Conservation (phyloP, 2,329 filamentous ascomycete species). For the Fusarium sp. region DNA sequence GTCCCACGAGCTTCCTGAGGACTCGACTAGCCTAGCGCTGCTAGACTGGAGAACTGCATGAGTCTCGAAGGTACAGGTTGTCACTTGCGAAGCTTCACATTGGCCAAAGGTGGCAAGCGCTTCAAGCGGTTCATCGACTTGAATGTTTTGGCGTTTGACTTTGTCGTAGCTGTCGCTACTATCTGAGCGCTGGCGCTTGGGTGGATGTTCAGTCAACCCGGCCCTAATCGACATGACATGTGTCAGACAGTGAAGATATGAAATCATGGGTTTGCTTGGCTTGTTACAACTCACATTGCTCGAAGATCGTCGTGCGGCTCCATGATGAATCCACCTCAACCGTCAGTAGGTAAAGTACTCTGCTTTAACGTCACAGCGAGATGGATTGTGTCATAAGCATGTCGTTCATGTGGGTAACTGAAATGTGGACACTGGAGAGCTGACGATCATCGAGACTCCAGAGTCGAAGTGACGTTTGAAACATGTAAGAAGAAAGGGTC, state of each 20-base stretch:
- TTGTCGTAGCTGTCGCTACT: constrained; percentile 4
- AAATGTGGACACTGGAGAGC: constrained; percentile 27
- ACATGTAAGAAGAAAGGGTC: constrained; percentile 18
- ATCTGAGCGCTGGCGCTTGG: constrained; percentile 26
- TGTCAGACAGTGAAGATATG: constrained; percentile 24
- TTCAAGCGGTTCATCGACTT: constrained; percentile 18
- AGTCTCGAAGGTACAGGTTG: constrained; percentile 14
- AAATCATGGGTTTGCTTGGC: constrained; percentile 29
- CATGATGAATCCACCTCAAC: constrained; percentile 31
- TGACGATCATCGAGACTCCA: constrained; percentile 15
- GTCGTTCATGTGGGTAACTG: constrained; percentile 25
- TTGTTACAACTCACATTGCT: constrained; percentile 30
- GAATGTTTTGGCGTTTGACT: constrained; percentile 25
- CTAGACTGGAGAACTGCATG: constrained; percentile 16
- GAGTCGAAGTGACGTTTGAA: constrained; percentile 27
- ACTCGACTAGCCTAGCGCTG: constrained; percentile 6
- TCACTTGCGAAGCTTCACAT: constrained; percentile 14
- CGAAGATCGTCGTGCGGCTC: constrained; percentile 26
- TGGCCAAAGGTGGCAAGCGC: not conserved
- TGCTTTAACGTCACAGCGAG: constrained; percentile 31
- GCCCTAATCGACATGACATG: constrained; percentile 28
- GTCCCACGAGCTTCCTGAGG: constrained; percentile 1
- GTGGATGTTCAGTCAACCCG: constrained; percentile 17
- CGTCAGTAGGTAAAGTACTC: constrained; percentile 13
- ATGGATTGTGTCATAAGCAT: constrained; percentile 30